Conservation (phyloP, 1,284 basidiomycete genomes). For the Pseudozyma hubeiensis region DNA sequence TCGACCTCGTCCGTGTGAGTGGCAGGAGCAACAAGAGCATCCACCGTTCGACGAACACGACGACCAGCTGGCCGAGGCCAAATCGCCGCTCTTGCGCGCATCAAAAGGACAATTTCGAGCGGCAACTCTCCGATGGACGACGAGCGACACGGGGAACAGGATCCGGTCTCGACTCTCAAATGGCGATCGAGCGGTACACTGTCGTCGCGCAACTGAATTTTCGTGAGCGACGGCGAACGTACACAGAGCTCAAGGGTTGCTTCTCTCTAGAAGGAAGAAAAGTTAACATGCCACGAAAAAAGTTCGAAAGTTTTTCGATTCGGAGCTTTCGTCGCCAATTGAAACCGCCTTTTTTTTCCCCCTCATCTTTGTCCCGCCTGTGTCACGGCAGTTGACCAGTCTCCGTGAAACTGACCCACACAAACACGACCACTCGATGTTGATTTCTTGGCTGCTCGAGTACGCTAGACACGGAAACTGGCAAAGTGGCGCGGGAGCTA, state of each 20-base stretch:
- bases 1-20: too few species aligned
- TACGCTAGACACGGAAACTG: constrained; percentile 2
- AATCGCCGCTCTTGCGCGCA: background rate
- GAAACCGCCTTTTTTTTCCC: constrained; percentile 27
- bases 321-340: constrained; percentile 23
- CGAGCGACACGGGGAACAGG: background rate
- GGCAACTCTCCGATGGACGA: background rate
- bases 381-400: constrained; percentile 4
- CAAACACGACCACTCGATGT: background rate
- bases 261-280: constrained; percentile 8
- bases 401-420: background rate
- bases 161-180: background rate
- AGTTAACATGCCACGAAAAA: constrained; percentile 23
- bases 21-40: too few species aligned
- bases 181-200: background rate
- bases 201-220: background rate
- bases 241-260: too few species aligned
- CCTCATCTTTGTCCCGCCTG: background rate
- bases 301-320: constrained; percentile 21
- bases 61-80: too few species aligned
- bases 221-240: background rate
- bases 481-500: constrained; percentile 9
- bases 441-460: constrained; percentile 9
- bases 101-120: background rate
- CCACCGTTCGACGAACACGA: too few species aligned